These are phyloP conservation scores for Ramaria sp. DNA, from an alignment of 768 basidiomycete genomes.

Conservation along the genomic window DNA sequence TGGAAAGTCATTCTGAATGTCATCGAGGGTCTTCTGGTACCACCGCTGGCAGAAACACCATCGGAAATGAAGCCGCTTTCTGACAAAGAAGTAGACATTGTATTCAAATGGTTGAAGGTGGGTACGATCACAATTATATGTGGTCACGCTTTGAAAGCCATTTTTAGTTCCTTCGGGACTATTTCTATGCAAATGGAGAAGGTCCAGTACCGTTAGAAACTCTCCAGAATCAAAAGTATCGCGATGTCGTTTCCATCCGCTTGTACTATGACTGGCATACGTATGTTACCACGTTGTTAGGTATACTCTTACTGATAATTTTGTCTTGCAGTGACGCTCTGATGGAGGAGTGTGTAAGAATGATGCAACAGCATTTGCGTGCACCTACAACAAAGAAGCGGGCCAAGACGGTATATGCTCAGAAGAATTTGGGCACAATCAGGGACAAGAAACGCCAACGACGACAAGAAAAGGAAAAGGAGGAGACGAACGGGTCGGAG, in stretches of 20 bases:
- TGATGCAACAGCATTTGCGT: slow-evolving; percentile 84
- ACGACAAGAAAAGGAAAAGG: slow-evolving; percentile 59
- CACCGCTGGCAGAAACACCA: slow-evolving; percentile 73
- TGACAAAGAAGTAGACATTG: slow-evolving; percentile 96
- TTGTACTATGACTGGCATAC: slow-evolving; percentile 96
- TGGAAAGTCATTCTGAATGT: slow-evolving; percentile 93
- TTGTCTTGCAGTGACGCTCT: slow-evolving; percentile 48
- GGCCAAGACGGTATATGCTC: slow-evolving; percentile 85
- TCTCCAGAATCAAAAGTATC: slow-evolving; percentile 90
- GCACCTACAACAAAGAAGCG: slow-evolving; percentile 74
- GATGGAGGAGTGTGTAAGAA: slow-evolving; percentile 92
- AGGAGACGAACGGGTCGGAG: slow-evolving; percentile 54
- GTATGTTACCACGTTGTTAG: slow-evolving; percentile 32
- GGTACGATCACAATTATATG: background rate
- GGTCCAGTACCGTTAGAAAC: slow-evolving; percentile 79
- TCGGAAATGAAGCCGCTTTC: slow-evolving; percentile 87
- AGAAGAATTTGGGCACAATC: slow-evolving; percentile 94
- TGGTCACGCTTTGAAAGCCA: background rate
- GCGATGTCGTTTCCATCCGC: slow-evolving; percentile 80
- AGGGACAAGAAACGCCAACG: slow-evolving; percentile 90
- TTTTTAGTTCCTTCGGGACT: slow-evolving; percentile 78
- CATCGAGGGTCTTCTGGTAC: slow-evolving; percentile 82
- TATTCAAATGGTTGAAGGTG: slow-evolving; percentile 98
- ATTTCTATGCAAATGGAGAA: slow-evolving; percentile 91
- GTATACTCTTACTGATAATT: slow-evolving; percentile 8